Base-by-base conservation (phyloP, 225 moss, liverwort and hornwort species). In the Neckera pumila region DNA sequence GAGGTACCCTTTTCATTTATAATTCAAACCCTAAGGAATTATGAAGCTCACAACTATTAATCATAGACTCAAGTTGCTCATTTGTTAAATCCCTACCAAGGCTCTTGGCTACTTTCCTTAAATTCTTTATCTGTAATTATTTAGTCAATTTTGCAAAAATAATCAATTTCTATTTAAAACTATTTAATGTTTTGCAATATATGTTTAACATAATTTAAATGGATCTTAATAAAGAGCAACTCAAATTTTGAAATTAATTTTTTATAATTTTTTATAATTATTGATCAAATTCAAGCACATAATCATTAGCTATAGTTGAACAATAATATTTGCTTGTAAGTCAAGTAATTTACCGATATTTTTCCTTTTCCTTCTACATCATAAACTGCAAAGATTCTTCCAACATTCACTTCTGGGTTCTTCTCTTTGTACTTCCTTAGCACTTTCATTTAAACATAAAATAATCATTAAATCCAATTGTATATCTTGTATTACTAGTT, bases 11-110 rank as follows among this genome's bases (percentile, higher is more conserved):
- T 73, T 45, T 36, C 1, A 73, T 43, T 76, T 47, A 33, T 20
- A 0, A 2, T 36, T 34, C 5, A 43, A 53, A 11, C 4, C 42
- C 4, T 45, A 4, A 66, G 10, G 2, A 65, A 0, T 49, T 61
- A 64, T 47, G 10, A 66, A 38, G 80, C 89, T 94, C 65, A 95
- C 95, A 95, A 86, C 87, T 95, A 43, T 88, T 91, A 53, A 96
- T 95, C 95, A 96, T 96, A 40, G 92, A 93, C 36, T 93, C 93
- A 73, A 96, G 92, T 84, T 96, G 94, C 72, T 92, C 95, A 76
- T 96, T 92, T 64, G 94, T 92, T 64, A 95, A 92, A 65, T 85
- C 71, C 86, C 92, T 92, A 56, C 95, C 95, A 38, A 96, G 81
- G 51, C 88, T 90, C 40, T 90, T 92, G 26, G 93, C 93, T 22